Percentiles rank a stretch among this genome's conserved stretches.
These are phyloP conservation scores for Cladophialophora bantiana DNA, from an alignment of 2,329 filamentous ascomycete species.

Conservation along the genomic window DNA sequence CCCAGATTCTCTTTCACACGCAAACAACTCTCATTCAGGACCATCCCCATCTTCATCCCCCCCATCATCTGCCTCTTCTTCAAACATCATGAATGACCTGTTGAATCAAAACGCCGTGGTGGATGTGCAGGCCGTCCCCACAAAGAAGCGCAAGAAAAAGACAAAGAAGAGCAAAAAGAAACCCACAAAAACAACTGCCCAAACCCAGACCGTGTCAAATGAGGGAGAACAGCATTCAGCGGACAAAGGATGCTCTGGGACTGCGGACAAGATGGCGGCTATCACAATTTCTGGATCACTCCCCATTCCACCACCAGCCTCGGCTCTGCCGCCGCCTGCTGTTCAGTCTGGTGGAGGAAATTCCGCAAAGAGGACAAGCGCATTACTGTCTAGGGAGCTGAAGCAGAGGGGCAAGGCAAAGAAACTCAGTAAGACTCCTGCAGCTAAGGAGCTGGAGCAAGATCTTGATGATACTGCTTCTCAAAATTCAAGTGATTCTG, in stretches of 20 bases:
- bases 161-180: constrained; percentile 11
- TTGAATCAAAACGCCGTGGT: background rate
- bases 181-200: background rate
- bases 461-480: background rate
- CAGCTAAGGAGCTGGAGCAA: background rate
- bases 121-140: background rate
- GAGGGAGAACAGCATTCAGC: background rate
- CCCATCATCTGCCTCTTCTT: background rate
- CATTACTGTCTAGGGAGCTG: background rate
- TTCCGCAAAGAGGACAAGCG: background rate
- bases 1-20: constrained; percentile 1
- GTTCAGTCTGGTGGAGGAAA: background rate
- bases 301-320: background rate
- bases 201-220: background rate
- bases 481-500: constrained; percentile 4
- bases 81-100: background rate
- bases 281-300: background rate
- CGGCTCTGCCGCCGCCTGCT: background rate
- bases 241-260: background rate
- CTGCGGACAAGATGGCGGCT: background rate
- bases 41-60: constrained; percentile 1
- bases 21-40: background rate
- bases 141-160: constrained; percentile 4
- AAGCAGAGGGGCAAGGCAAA: background rate
- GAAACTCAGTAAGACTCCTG: background rate